Evolutionary conservation across 371 early-diverging fungal genomes (phyloP).

Genomic region (Mucor racemosus): DNA sequence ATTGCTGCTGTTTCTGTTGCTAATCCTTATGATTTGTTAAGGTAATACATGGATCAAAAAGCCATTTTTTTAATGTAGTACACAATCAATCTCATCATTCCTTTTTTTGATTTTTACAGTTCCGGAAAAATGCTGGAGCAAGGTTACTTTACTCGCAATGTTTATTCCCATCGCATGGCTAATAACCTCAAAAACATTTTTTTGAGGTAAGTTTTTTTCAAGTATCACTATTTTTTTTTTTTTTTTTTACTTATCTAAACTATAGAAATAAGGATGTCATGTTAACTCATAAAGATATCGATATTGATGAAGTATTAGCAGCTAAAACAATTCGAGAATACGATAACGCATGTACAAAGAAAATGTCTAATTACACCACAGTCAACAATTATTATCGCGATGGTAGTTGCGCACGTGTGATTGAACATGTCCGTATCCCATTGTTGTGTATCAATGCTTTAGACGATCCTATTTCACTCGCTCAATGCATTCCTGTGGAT

Average conservation of each 20-base stretch:
- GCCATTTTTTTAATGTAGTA: conserved; percentile 1
- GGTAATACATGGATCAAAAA: conserved; percentile 33
- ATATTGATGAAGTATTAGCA: conserved; percentile 57
- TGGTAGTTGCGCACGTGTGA: conserved; percentile 73
- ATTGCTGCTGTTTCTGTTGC: conserved; percentile 74
- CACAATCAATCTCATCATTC: neutral
- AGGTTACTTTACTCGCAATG: conserved; percentile 57
- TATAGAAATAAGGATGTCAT: conserved; percentile 63
- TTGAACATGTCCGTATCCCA: conserved; percentile 78
- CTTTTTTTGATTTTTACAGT: conserved; percentile 25
- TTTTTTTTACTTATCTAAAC: no score
- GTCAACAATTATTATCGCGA: conserved; percentile 87
- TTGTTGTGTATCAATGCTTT: conserved; percentile 82
- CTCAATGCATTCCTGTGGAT: conserved; percentile 75
- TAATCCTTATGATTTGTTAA: conserved; percentile 78
- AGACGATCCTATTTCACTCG: conserved; percentile 92
- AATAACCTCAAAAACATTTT: conserved; percentile 68
- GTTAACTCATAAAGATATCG: conserved; percentile 53
- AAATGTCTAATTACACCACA: conserved; percentile 72
- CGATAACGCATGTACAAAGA: conserved; percentile 78
- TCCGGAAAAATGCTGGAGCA: conserved; percentile 47
- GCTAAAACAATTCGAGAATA: conserved; percentile 72
- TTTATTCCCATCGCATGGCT: conserved; percentile 76
- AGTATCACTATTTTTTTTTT: no score
- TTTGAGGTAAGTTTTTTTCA: conserved; percentile 35